A percentile compares a stretch with the other conserved stretches of the same genome.
Conservation (phyloP, 2,329 filamentous ascomycete species). For the Paracamarosporium sp. region DNA sequence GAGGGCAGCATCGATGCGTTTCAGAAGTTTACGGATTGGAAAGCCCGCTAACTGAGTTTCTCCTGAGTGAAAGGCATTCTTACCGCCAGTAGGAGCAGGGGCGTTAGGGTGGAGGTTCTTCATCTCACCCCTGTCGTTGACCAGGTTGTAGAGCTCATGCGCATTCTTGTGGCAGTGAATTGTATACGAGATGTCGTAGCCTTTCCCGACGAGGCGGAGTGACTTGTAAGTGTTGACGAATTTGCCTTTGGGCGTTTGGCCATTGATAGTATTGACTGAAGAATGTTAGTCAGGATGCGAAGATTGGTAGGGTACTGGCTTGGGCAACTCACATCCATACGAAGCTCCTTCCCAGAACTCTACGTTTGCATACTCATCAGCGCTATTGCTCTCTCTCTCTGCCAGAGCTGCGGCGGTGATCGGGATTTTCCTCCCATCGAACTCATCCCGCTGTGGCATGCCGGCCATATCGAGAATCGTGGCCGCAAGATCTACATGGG, state of each 20-base stretch:
- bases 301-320: background rate
- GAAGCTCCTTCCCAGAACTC: conserved; percentile 5
- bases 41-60: conserved; percentile 3
- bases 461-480: conserved; percentile 40
- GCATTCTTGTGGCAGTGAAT: conserved; percentile 71
- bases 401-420: background rate
- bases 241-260: background rate
- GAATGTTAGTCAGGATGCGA: background rate
- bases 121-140: conserved; percentile 44
- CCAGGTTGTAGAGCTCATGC: conserved; percentile 69
- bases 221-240: conserved; percentile 65
- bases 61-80: conserved; percentile 3
- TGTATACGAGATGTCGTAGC: conserved; percentile 69
- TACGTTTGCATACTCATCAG: conserved; percentile 3
- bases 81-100: conserved; percentile 37
- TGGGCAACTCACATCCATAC: background rate
- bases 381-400: background rate
- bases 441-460: conserved; percentile 19
- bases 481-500: conserved; percentile 46
- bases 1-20: conserved; percentile 61
- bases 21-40: conserved; percentile 11
- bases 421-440: conserved; percentile 41
- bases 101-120: conserved; percentile 13
- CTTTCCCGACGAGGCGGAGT: conserved; percentile 58
- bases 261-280: background rate